Conservation (phyloP, 2,329 filamentous ascomycete genomes). For the Corynespora cassiicola region DNA sequence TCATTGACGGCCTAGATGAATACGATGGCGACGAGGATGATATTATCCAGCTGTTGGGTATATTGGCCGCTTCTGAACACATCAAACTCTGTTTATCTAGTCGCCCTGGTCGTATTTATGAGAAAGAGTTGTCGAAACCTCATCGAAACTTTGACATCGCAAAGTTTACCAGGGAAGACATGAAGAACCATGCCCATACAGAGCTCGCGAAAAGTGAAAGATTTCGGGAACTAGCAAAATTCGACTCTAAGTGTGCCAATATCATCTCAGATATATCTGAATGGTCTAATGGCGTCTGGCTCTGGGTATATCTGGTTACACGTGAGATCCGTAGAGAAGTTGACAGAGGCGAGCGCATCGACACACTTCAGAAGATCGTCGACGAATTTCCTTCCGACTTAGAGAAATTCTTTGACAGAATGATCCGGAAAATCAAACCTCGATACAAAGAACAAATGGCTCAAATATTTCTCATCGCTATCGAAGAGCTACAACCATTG, state of each 20-base stretch:
- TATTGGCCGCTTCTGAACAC: constrained; percentile 3
- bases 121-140: constrained; percentile 6
- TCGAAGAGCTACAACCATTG: constrained; percentile 6
- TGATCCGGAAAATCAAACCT: constrained; percentile 9
- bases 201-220: constrained; percentile 5
- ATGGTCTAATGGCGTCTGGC: constrained; percentile 14
- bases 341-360: constrained; percentile 8
- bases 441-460: constrained; percentile 13
- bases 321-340: constrained; percentile 10
- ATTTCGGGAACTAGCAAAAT: constrained; percentile 4
- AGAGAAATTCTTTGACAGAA: constrained; percentile 12
- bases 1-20: constrained; percentile 19
- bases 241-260: constrained; percentile 1
- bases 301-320: constrained; percentile 19
- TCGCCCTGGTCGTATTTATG: constrained; percentile 18
- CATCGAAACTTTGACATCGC: constrained; percentile 10
- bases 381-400: constrained; percentile 11
- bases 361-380: constrained; percentile 7
- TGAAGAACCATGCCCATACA: constrained; percentile 10
- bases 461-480: constrained; percentile 11
- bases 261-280: constrained; percentile 8
- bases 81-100: constrained; percentile 29
- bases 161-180: constrained; percentile 18
- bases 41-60: constrained; percentile 13
- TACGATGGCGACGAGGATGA: constrained; percentile 18